Base-by-base conservation (phyloP, 129 eudicot genomes). In the Centaurea solstitialis region DNA sequence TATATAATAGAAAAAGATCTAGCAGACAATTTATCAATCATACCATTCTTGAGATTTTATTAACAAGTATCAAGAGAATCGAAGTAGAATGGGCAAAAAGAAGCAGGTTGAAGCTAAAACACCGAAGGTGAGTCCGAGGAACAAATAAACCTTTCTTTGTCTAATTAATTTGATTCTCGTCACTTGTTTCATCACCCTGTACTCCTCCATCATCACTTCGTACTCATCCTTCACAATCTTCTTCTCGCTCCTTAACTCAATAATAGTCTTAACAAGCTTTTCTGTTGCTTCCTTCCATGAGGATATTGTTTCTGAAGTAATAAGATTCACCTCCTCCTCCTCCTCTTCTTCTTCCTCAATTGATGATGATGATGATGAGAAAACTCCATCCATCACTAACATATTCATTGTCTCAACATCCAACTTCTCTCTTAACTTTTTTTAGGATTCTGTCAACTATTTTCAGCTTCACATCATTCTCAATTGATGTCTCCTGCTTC, bases 391-490 rank as follows among this genome's bases (percentile, higher is more conserved):
- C 47, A 85, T 64, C 69, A 86, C 70, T 41, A 94, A 85, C 66
- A 94, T 67, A 33, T 87, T 74, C 80, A 89, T 85, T 47, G 85
- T 93, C 77, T 92, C 97, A 13, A 62, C 47, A 80, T 82, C 87
- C 84, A 92, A 74, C 62, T 76, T 87, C 76, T 88, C 92, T 70
- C 85, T 80, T 88, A 94, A 84, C 98, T 94, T 91, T 90, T 45
- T 61, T 81, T 57, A 92, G 76, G 72, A 89, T 86, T 90, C 90
- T 87, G 82, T 92, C 89, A 72, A 47, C 78, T 76, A 76, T 8
- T 74, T 79, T 72, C 77, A 68, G 79, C 80, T 83, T 78, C 83
- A 87, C 87, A 71, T 71, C 87, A 53, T 73, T 70, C 73, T 7
- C 77, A 73, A 79, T 40, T n/a, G 65, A 26, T 74, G 45, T 45